These are phyloP conservation scores for Penicillium sp. DNA, from an alignment of 2,329 filamentous ascomycete species.

Conservation along the genomic window DNA sequence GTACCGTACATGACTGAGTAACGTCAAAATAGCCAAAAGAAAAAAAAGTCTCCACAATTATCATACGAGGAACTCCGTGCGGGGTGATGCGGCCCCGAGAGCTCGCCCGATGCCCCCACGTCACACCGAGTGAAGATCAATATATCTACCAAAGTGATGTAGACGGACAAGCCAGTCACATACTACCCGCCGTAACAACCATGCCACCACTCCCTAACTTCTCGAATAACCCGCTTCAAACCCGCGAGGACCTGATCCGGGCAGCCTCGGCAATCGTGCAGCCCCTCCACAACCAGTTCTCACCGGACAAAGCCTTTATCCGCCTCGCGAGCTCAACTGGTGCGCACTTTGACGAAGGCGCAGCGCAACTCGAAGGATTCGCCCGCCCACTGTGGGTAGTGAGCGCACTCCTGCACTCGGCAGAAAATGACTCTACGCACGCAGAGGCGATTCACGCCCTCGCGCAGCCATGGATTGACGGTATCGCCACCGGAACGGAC, in stretches of 20 bases:
- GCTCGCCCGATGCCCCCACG: not conserved
- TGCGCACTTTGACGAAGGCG: slow-evolving; percentile 27
- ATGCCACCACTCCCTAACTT: slow-evolving; percentile 27
- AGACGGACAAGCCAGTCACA: too few relatives aligned
- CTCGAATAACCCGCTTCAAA: slow-evolving; percentile 24
- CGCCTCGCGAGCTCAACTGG: slow-evolving; percentile 26
- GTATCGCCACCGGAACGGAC: slow-evolving; percentile 25
- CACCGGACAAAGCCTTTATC: slow-evolving; percentile 19
- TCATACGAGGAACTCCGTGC: too few relatives aligned
- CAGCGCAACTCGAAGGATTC: slow-evolving; percentile 39
- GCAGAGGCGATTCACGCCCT: not conserved
- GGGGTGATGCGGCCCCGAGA: not conserved
- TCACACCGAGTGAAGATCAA: too few relatives aligned
- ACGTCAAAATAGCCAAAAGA: too few relatives aligned
- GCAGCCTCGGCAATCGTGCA: slow-evolving; percentile 23
- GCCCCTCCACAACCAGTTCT: slow-evolving; percentile 24
- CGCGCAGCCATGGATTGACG: slow-evolving; percentile 14
- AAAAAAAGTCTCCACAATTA: too few relatives aligned
- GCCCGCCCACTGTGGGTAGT: slow-evolving; percentile 39
- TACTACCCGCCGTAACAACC: not conserved
- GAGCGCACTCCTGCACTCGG: slow-evolving; percentile 34
- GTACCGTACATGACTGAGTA: not conserved
- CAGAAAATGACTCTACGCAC: not conserved
- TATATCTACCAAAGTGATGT: too few relatives aligned
- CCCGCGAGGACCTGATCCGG: slow-evolving; percentile 18